Evolutionary conservation across 805 yeast species (phyloP), one percentile per base, ranked within the genome.

Genomic region (Wickerhamomyces rabaulensis): DNA sequence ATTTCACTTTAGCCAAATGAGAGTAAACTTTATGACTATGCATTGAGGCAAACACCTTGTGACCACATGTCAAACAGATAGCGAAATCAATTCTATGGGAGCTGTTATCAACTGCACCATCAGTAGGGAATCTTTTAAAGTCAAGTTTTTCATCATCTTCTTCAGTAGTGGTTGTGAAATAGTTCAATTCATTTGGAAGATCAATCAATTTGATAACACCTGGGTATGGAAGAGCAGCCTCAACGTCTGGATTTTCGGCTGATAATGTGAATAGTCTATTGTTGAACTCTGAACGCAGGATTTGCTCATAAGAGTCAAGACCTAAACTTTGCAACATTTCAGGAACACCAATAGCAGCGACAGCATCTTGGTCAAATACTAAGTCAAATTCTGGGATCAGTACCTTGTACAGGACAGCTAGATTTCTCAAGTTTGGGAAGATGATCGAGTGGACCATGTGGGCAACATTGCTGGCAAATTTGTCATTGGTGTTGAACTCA

Each of bases 151-250:
- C 44, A 2, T 23, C 6, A 8, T n/a, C 31, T 4, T 50, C 46
- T 6, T 51, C 47, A 20, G 67, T 55, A 29, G 63, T 59, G 2
- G 70, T 69, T 9, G 66, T 55, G 44, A 71, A 72, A 3, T 67
- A 65, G 52, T 64, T 61, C 59, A 70, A 66, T 50, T 73, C 70
- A 13, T 55, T 50, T 12, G 89, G 84, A 40, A 84, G 59, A 41
- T 75, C 74, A 29, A 78, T 68, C 42, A 84, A 63, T 43, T 74
- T 75, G 2, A 79, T 66, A 7, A 73, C 69, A 12, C 82, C 82
- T 6, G 87, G 83, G 51, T 71, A 79, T 26, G 61, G 60, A 8
- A 57, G 16, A 9, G 21, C 37, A 2, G n/a, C 16, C 13, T 27
- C 31, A 13, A 27, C 4, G 21, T 16, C 27, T 10, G 19, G 12